Conservation (phyloP, 306 rosid genomes). For the Astragalus membranaceus region DNA sequence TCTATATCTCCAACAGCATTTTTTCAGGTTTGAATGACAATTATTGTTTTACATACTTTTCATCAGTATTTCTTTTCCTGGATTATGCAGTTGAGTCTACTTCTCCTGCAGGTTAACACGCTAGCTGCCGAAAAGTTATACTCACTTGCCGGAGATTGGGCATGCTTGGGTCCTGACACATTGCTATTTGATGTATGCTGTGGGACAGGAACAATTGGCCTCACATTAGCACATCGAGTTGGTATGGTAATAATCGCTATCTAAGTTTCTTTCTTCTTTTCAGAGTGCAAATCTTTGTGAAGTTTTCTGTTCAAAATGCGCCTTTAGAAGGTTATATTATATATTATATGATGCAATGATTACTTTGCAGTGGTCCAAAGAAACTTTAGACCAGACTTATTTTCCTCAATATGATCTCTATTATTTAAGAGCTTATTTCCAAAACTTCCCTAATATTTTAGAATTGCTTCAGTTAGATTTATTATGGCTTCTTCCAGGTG, state of each 20-base stretch:
- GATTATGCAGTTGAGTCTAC: constrained; percentile 7
- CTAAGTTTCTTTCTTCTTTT: constrained; percentile 12
- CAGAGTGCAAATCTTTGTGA: neutral
- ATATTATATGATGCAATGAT: neutral
- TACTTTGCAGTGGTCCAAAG: neutral
- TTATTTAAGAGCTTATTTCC: neutral
- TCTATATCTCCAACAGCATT: constrained; percentile 94
- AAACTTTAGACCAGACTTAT: neutral
- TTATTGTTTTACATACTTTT: constrained; percentile 6
- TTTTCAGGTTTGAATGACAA: constrained; percentile 61
- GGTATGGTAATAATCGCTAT: constrained; percentile 80
- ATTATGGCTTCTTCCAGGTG: constrained; percentile 47
- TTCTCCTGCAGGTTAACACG: constrained; percentile 68
- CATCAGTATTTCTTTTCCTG: neutral
- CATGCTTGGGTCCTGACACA: constrained; percentile 80
- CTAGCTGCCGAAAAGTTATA: constrained; percentile 95
- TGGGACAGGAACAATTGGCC: constrained; percentile 96
- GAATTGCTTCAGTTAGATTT: constrained; percentile 14
- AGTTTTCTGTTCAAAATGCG: neutral
- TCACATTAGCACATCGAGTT: constrained; percentile 93
- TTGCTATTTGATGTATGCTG: constrained; percentile 92
- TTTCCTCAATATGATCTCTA: neutral
- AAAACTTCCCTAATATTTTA: neutral
- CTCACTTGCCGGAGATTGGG: constrained; percentile 98
- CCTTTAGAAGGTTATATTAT: constrained; percentile 3